Evolutionary conservation across 208 protist species (phyloP).

Genomic region (Blastocrithidia nonstop): DNA sequence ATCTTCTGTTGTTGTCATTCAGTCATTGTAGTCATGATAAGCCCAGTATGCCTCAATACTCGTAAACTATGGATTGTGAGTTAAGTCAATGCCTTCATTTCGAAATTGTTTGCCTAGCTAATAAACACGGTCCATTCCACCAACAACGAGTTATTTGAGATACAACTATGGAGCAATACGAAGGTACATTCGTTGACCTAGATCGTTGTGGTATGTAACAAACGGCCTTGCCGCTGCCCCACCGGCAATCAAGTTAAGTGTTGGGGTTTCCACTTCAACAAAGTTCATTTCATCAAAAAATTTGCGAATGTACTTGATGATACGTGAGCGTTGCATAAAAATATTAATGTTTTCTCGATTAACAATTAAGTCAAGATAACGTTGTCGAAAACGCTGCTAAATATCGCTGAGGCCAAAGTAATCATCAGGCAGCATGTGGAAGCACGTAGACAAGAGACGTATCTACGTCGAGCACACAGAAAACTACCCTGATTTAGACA

Average conservation of each 20-base stretch:
- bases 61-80: constrained; percentile 99
- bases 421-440: constrained; percentile 96
- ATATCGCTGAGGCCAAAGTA: constrained; percentile 88
- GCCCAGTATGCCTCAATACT: constrained; percentile 99
- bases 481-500: constrained; percentile 83
- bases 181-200: constrained; percentile 97
- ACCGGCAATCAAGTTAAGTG: constrained; percentile 97
- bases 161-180: constrained; percentile 99
- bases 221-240: constrained; percentile 99
- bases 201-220: constrained; percentile 98
- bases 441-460: constrained; percentile 92
- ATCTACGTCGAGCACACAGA: constrained; percentile 77
- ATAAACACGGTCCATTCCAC: constrained; percentile 99
- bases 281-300: constrained; percentile 95
- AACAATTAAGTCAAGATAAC: constrained; percentile 99
- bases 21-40: constrained; percentile 99
- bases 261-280: constrained; percentile 97
- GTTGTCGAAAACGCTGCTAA: constrained; percentile 93
- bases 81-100: constrained; percentile 97
- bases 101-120: constrained; percentile 99
- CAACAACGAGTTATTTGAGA: constrained; percentile 99
- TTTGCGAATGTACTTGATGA: constrained; percentile 96
- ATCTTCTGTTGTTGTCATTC: constrained; percentile 97
- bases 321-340: constrained; percentile 87
- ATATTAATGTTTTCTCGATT: constrained; percentile 90